Evolutionary conservation across 2,329 filamentous ascomycete genomes (phyloP), one percentile per base, ranked within the genome.

Genomic region (Pseudocercospora cruenta): DNA sequence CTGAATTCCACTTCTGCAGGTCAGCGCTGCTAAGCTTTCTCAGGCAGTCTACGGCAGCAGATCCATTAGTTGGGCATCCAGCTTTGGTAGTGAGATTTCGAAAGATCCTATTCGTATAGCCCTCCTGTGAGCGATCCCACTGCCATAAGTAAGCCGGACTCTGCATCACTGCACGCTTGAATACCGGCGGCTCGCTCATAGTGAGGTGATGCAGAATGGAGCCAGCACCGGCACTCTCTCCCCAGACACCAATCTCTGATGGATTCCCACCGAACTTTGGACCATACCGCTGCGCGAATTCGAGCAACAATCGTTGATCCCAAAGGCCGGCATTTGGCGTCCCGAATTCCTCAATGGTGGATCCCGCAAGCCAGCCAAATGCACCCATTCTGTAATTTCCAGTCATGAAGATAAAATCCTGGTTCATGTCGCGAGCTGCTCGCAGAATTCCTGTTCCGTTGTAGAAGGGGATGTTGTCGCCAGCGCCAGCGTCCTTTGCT

Each of bases 161-260:
- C 67, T 84, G 82, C 0, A 79, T 61, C 5, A 85, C 78, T 12
- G 82, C 82, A 65, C 80, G 78, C 58, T 77, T 65, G 71, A 85
- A 85, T 8, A 45, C 39, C 2, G 39, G 39, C 7, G 39, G 39
- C 39, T 45, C 39, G 9, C 39, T 45, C 19, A 19, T 19, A 19
- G 84, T 87, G 66, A 87, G 82, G 61, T 87, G 84, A 69, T 87
- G 84, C 75, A 85, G 80, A 64, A 88, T 81, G 2, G 81, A 83
- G 0, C 84, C 84, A 8, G 78, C 85, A 28, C 85, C 85, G 8
- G 85, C 84, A 12, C 81, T 83, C 66, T 84, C 76, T 6, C 84
- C 84, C 39, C 39, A 45, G 12, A 45, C 39, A 16, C 39, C 39
- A 16, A 45, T n/a, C 4, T 45, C 39, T 4, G 14, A 16, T 45